Conservation (phyloP, 345 rosid genomes). For the Populus euphratica region DNA sequence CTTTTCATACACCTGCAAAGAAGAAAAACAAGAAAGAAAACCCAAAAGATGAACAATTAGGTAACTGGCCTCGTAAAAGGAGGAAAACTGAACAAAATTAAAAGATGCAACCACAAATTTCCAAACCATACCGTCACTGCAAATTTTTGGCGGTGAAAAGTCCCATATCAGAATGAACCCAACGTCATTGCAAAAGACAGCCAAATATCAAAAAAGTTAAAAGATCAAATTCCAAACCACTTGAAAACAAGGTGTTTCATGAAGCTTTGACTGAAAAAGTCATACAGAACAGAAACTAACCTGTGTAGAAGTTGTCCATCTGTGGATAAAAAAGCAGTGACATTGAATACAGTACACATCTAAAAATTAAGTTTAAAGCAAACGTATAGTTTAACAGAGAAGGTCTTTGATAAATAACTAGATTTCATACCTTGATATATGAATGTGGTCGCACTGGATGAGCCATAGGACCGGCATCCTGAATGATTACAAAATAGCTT, state of each 20-base stretch:
- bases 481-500: slow-evolving; percentile 11
- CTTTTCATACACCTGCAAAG: slow-evolving; percentile 88
- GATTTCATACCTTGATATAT: slow-evolving; percentile 75
- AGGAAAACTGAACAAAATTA: neutral
- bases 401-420: neutral
- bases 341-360: slow-evolving; percentile 15
- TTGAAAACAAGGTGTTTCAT: neutral
- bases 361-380: neutral
- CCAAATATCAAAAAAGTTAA: slow-evolving; percentile 18
- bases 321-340: slow-evolving; percentile 32
- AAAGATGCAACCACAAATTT: neutral
- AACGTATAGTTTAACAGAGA: neutral
- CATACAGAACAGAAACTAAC: slow-evolving; percentile 39
- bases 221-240: slow-evolving; percentile 8
- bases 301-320: slow-evolving; percentile 99
- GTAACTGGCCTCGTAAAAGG: slow-evolving; percentile 13
- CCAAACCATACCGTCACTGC: slow-evolving; percentile 75
- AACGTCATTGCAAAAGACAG: slow-evolving; percentile 19
- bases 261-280: neutral
- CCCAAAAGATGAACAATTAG: slow-evolving; percentile 18
- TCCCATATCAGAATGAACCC: slow-evolving; percentile 31
- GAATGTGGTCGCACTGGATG: slow-evolving; percentile 99
- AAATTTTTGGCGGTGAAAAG: slow-evolving; percentile 32
- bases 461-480: slow-evolving; percentile 99
- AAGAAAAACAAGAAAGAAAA: slow-evolving; percentile 21